Conservation (phyloP, 2,329 filamentous ascomycete genomes). For the Pseudonectria buxi region DNA sequence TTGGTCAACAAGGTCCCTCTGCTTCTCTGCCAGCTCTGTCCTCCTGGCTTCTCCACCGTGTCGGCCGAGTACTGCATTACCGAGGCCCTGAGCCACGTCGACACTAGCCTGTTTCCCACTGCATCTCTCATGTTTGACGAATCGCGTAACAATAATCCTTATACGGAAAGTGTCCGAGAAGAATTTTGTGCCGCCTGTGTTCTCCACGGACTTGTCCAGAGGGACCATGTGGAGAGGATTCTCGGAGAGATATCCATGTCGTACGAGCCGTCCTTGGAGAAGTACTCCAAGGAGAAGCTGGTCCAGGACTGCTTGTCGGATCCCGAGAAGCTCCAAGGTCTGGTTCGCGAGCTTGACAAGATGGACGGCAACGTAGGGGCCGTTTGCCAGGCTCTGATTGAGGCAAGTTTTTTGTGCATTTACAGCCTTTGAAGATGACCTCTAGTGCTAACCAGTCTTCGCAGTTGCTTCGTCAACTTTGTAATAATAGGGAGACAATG, state of each 20-base stretch:
- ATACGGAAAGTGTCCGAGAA: constrained; percentile 53
- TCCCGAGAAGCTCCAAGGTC: constrained; percentile 64
- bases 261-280: constrained; percentile 64
- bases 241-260: constrained; percentile 80
- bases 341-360: constrained; percentile 76
- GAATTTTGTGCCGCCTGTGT: constrained; percentile 89
- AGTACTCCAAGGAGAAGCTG: constrained; percentile 71
- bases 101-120: constrained; percentile 67
- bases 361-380: constrained; percentile 90
- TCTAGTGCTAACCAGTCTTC: constrained; percentile 1
- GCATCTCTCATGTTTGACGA: constrained; percentile 54
- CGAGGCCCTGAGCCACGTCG: constrained; percentile 71
- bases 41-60: constrained; percentile 67
- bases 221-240: constrained; percentile 69
- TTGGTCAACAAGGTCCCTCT: constrained; percentile 63
- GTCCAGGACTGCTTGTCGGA: constrained; percentile 73
- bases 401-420: constrained; percentile 40
- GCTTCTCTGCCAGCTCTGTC: constrained; percentile 44
- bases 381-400: constrained; percentile 69
- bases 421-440: not conserved
- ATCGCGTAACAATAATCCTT: constrained; percentile 49
- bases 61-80: constrained; percentile 64
- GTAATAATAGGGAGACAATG: constrained; percentile 69
- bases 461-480: constrained; percentile 62
- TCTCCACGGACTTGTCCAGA: constrained; percentile 75